A percentile compares a stretch with the other conserved stretches of the same genome.
These are phyloP conservation scores for Stellera chamaejasme DNA, from an alignment of 345 rosid species.

Conservation along the genomic window DNA sequence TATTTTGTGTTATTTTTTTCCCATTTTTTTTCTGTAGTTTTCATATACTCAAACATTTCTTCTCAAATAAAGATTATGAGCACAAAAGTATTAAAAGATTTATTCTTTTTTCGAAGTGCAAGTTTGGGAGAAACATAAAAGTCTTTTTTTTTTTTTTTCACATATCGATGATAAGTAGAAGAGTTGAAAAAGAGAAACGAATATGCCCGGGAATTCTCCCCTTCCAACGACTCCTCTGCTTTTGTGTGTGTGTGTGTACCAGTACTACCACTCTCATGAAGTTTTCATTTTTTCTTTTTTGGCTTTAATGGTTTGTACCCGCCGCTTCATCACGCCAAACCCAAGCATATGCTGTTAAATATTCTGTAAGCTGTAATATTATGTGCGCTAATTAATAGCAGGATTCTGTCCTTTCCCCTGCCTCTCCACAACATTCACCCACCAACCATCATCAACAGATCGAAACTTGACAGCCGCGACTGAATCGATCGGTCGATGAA, in stretches of 20 bases:
- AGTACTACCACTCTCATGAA: too few species aligned
- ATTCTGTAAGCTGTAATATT: conserved; percentile 19
- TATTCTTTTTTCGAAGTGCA: too few species aligned
- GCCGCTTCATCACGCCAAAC: conserved; percentile 57
- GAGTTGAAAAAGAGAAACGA: conserved; percentile 18
- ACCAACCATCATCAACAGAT: not conserved
- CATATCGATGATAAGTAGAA: too few species aligned
- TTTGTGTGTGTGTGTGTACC: too few species aligned
- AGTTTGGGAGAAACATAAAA: too few species aligned
- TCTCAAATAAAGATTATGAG: too few species aligned
- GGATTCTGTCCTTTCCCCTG: not conserved
- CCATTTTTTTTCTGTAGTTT: too few species aligned
- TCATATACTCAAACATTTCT: too few species aligned
- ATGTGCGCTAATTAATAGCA: conserved; percentile 10
- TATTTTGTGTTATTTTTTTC: too few species aligned
- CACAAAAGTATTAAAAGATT: too few species aligned
- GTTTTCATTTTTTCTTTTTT: too few species aligned
- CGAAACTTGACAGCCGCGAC: not conserved
- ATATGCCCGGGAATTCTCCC: conserved; percentile 42
- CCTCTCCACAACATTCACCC: not conserved
- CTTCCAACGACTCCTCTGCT: conserved; percentile 24
- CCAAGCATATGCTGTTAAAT: conserved; percentile 58
- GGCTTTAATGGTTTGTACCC: conserved; percentile 19
- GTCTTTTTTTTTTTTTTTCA: too few species aligned
- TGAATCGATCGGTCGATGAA: conserved; percentile 34